Evolutionary conservation across 1,284 basidiomycete species (phyloP).

Genomic region (Lignosus rhinocerotis): DNA sequence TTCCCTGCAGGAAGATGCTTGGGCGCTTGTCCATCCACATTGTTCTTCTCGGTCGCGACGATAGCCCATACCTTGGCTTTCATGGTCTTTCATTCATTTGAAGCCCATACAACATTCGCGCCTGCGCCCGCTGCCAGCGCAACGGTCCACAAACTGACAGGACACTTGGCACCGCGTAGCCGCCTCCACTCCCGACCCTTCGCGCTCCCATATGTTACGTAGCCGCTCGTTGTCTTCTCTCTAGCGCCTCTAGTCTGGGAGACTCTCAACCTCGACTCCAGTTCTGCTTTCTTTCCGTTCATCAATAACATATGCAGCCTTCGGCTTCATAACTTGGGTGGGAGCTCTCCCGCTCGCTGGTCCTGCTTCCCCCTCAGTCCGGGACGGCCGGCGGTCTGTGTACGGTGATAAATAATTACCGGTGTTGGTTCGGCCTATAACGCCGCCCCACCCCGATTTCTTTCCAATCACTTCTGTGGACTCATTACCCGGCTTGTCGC

Average conservation of each 20-base stretch:
- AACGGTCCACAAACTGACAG: background rate
- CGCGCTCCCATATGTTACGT: background rate
- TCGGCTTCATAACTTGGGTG: background rate
- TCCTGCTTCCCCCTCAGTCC: background rate
- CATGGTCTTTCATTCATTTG: background rate
- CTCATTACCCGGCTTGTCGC: background rate
- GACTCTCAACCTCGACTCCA: background rate
- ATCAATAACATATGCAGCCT: background rate
- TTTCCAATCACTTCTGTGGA: background rate
- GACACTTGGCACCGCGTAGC: background rate
- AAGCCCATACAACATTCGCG: background rate
- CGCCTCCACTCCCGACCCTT: background rate
- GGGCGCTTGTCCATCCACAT: constrained; percentile 3
- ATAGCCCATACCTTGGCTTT: background rate
- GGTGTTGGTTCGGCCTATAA: background rate
- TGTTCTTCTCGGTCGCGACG: background rate
- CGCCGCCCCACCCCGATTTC: background rate
- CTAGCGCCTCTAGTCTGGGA: constrained; percentile 5
- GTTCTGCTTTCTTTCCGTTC: background rate
- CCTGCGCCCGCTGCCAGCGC: background rate
- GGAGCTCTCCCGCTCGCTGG: background rate
- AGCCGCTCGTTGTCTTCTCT: constrained; percentile 2
- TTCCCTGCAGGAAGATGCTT: background rate
- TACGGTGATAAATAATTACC: background rate
- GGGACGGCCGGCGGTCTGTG: background rate